phyloP scores from a whole-genome alignment of 495 filamentous ascomycete genomes.

The Umbilicaria muhlenbergii region DNA sequence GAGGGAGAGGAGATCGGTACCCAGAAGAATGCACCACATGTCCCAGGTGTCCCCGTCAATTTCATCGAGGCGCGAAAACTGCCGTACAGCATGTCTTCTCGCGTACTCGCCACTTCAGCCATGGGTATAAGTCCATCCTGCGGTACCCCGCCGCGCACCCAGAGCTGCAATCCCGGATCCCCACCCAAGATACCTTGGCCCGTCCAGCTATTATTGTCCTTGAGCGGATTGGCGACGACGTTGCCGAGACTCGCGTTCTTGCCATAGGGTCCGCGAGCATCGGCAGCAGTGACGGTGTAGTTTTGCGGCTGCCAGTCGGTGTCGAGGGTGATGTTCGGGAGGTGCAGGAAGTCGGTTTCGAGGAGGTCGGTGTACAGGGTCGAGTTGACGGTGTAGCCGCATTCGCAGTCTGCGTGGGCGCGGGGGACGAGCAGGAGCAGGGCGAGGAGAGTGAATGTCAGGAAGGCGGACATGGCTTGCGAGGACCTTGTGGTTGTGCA shows the following conservation, averaged over 20 bases:
- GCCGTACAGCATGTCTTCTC: slow-evolving; percentile 47
- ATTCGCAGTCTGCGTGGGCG: slow-evolving; percentile 44
- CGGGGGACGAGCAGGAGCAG: not conserved
- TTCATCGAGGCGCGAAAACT: slow-evolving; percentile 53
- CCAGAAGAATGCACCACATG: slow-evolving; percentile 69
- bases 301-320: slow-evolving; percentile 44
- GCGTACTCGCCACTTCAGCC: slow-evolving; percentile 40
- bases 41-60: slow-evolving; percentile 39
- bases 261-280: slow-evolving; percentile 46
- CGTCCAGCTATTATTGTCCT: slow-evolving; percentile 18
- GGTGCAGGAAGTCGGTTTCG: slow-evolving; percentile 51
- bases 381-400: slow-evolving; percentile 43
- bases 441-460: not conserved
- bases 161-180: slow-evolving; percentile 42
- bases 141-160: slow-evolving; percentile 30
- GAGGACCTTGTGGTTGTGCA: no score
- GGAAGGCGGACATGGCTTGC: not conserved
- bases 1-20: slow-evolving; percentile 22
- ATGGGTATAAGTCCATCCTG: slow-evolving; percentile 36
- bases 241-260: slow-evolving; percentile 40
- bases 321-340: slow-evolving; percentile 28
- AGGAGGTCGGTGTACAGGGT: slow-evolving; percentile 50
- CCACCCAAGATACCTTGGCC: slow-evolving; percentile 27
- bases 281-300: slow-evolving; percentile 39
- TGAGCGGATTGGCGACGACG: slow-evolving; percentile 35